Base-by-base conservation (phyloP, 805 yeast species). In the Candida ascalaphidarum region DNA sequence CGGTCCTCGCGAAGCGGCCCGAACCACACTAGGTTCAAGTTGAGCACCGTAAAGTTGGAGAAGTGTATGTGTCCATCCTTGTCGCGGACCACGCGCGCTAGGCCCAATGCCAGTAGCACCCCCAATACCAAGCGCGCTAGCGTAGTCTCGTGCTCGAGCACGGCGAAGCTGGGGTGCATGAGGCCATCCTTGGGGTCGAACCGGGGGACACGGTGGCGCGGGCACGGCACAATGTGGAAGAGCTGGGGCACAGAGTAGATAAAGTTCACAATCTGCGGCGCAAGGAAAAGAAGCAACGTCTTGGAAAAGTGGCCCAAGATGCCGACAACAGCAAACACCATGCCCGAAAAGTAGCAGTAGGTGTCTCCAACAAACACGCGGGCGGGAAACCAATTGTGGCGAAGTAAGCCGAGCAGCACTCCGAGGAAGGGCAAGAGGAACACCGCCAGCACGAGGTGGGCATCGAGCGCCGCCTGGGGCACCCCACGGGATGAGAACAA, bases 261-360 rank as follows among this genome's bases (percentile, higher is more conserved):
- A 42, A 92, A 92, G 51, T 92, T 92, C 56, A 85, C 55, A 30
- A 92, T 82, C 57, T 92, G 98, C 3, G 97, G 97, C 23, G 84
- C 60, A 50, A 92, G 81, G 46, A 92, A 79, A 19, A 88, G 55
- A 55, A 92, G 61, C 41, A 89, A 61, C 0, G 99, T 92, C 56
- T 92, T 92, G 23, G 96, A 84, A 53, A 88, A 92, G 61, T 92
- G 99, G 1, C 97, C 97, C 33, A 84, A 67, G 20, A 92, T 92
- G 1, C 96, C 97, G 17, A 84, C 95, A 16, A 88, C 92, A 0
- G 97, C 98, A 55, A 92, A 86, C 1, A 92, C 95, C 98, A 92
- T 92, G 3, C 99, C 99, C 15, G 95, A 85, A 54, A 92, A 88
- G 56, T 92, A 92, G 58, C 99, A 92, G 62, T 81, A 92, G 1